phyloP scores from a whole-genome alignment of 495 filamentous ascomycete species.

The Penicillium cinerascens region DNA sequence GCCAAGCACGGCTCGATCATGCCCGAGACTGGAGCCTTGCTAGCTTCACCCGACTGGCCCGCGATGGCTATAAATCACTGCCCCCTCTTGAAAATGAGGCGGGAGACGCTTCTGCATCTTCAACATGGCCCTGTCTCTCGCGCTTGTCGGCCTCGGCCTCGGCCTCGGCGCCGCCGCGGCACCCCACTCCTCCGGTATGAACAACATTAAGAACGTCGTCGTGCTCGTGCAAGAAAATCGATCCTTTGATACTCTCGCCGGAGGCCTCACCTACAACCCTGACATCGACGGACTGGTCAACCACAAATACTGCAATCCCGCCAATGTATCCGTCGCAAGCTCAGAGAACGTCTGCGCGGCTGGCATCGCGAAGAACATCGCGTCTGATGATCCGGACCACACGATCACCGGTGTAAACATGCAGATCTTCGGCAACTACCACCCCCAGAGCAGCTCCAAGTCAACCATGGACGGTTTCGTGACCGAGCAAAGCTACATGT shows the following conservation, averaged over 20 bases:
- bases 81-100: not conserved
- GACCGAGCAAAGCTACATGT: constrained; percentile 40
- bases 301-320: constrained; percentile 38
- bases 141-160: not conserved
- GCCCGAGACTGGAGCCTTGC: not conserved
- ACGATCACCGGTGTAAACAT: constrained; percentile 46
- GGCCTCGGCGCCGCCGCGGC: constrained; percentile 9
- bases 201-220: constrained; percentile 45
- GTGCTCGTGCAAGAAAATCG: constrained; percentile 45
- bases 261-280: constrained; percentile 35
- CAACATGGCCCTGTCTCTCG: not conserved
- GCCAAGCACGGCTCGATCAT: not conserved
- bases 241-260: constrained; percentile 43
- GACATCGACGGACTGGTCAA: constrained; percentile 35
- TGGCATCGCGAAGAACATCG: constrained; percentile 28
- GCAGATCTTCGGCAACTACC: constrained; percentile 45
- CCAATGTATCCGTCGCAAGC: constrained; percentile 32
- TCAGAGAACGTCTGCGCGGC: constrained; percentile 36
- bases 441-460: constrained; percentile 27
- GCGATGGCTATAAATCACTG: not conserved
- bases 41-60: not conserved
- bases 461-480: constrained; percentile 42
- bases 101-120: not conserved
- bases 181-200: constrained; percentile 15
- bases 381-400: constrained; percentile 47